Evolutionary conservation across 2,329 filamentous ascomycete species (phyloP).

Genomic region (Malbranchea zuffiana): DNA sequence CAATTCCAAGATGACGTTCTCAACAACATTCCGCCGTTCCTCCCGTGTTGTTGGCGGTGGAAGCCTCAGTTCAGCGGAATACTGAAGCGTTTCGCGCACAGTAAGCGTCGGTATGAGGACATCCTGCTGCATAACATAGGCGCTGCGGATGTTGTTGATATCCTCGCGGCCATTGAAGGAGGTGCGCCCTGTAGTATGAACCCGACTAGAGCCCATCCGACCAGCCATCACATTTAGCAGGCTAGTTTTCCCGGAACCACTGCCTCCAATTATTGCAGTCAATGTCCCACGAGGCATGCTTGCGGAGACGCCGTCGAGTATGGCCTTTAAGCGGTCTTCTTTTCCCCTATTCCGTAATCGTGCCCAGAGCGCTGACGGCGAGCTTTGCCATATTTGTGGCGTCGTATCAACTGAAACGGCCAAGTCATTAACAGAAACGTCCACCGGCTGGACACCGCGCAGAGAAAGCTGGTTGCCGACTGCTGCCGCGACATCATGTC

Average conservation of each 20-base stretch:
- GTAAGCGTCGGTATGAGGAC: slow-evolving; percentile 62
- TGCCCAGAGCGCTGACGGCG: slow-evolving; percentile 24
- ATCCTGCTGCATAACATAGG: slow-evolving; percentile 60
- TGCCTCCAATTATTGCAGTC: slow-evolving; percentile 65
- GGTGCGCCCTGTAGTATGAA: slow-evolving; percentile 42
- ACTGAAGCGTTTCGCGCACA: slow-evolving; percentile 62
- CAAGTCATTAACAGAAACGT: slow-evolving; percentile 28
- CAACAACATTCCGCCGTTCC: slow-evolving; percentile 54
- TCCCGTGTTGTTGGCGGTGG: slow-evolving; percentile 50
- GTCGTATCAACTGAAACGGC: slow-evolving; percentile 26
- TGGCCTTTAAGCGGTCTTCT: slow-evolving; percentile 29
- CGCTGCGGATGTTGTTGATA: slow-evolving; percentile 39
- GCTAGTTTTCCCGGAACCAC: slow-evolving; percentile 62
- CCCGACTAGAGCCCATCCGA: slow-evolving; percentile 49
- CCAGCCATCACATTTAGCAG: slow-evolving; percentile 61
- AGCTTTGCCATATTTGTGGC: slow-evolving; percentile 25
- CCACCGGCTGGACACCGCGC: slow-evolving; percentile 31
- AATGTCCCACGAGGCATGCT: slow-evolving; percentile 55
- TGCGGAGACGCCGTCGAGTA: slow-evolving; percentile 54
- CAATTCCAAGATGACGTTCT: slow-evolving; percentile 65
- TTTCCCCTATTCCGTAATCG: slow-evolving; percentile 22
- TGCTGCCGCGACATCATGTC: no score
- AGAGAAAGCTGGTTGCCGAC: slow-evolving; percentile 25
- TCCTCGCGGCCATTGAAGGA: slow-evolving; percentile 52
- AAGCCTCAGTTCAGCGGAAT: slow-evolving; percentile 60